These are phyloP conservation scores for Zychaea mexicana DNA, from an alignment of 371 early-diverging fungal genomes.

Conservation along the genomic window DNA sequence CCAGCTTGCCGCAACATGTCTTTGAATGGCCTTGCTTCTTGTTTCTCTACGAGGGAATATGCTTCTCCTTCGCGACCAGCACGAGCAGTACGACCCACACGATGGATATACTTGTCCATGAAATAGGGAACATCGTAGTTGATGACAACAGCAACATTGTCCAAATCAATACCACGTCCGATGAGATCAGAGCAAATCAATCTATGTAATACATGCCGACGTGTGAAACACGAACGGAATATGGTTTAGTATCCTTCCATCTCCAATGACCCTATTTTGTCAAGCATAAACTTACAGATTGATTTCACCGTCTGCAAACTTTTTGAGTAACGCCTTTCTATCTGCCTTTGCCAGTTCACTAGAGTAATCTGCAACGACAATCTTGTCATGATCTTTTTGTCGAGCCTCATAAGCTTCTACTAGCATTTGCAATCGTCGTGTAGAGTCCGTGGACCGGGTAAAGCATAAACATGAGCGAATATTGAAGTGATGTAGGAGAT, in stretches of 20 bases:
- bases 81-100: slow-evolving; percentile 98
- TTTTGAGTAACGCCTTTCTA: slow-evolving; percentile 66
- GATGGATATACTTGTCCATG: slow-evolving; percentile 94
- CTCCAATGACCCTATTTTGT: too few species aligned
- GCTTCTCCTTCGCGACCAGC: slow-evolving; percentile 92
- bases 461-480: slow-evolving; percentile 81
- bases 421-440: slow-evolving; percentile 75
- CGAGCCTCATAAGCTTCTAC: slow-evolving; percentile 57
- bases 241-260: too few species aligned
- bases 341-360: slow-evolving; percentile 77
- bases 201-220: too few species aligned
- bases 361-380: slow-evolving; percentile 77
- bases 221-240: too few species aligned
- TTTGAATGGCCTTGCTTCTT: slow-evolving; percentile 78
- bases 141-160: slow-evolving; percentile 81
- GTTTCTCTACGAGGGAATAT: slow-evolving; percentile 83
- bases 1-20: slow-evolving; percentile 74
- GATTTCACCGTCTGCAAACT: slow-evolving; percentile 74
- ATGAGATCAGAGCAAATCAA: slow-evolving; percentile 94
- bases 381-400: slow-evolving; percentile 21
- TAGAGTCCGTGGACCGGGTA: slow-evolving; percentile 86
- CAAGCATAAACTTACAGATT: slow-evolving; percentile 41
- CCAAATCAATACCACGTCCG: slow-evolving; percentile 96
- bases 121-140: slow-evolving; percentile 93
- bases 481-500: slow-evolving; percentile 68